Conservation (phyloP, 2,329 filamentous ascomycete species). For the Arthrobotrys sinensis region DNA sequence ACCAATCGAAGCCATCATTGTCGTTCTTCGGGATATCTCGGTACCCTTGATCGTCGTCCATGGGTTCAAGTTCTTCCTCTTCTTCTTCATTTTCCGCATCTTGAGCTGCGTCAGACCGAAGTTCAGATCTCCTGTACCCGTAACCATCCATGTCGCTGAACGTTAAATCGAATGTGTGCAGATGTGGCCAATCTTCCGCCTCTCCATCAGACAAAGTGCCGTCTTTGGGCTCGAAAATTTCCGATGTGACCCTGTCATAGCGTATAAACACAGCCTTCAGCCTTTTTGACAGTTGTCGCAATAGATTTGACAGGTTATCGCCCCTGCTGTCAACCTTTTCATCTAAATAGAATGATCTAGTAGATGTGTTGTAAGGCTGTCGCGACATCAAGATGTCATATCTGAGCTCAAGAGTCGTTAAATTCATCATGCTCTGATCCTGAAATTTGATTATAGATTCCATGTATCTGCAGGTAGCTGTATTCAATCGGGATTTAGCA, state of each 20-base stretch:
- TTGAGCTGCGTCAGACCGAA: slow-evolving; percentile 2
- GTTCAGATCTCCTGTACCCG: slow-evolving; percentile 47
- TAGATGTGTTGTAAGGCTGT: slow-evolving; percentile 39
- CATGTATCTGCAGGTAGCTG: slow-evolving; percentile 45
- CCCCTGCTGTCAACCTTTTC: slow-evolving; percentile 36
- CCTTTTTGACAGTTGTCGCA: slow-evolving; percentile 41
- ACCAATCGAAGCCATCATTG: slow-evolving; percentile 46
- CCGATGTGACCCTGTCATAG: slow-evolving; percentile 41
- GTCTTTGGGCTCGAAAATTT: slow-evolving; percentile 45
- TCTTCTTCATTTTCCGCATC: slow-evolving; percentile 24
- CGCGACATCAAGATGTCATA: slow-evolving; percentile 29
- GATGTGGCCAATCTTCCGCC: slow-evolving; percentile 44
- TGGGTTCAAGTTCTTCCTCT: slow-evolving; percentile 22
- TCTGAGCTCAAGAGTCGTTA: slow-evolving; percentile 39
- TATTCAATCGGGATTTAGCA: slow-evolving; percentile 28
- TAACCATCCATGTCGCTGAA: slow-evolving; percentile 42
- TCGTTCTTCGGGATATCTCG: slow-evolving; percentile 40
- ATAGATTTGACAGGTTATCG: slow-evolving; percentile 47
- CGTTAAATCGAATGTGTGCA: slow-evolving; percentile 40
- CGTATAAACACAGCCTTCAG: slow-evolving; percentile 29
- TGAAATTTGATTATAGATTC: slow-evolving; percentile 41
- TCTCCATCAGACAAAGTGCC: slow-evolving; percentile 32
- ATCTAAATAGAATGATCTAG: slow-evolving; percentile 49
- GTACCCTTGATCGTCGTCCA: slow-evolving; percentile 23
- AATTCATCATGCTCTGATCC: slow-evolving; percentile 32